Percentiles rank a stretch among this genome's conserved stretches.
Evolutionary conservation across 2,329 filamentous ascomycete species (phyloP).

Genomic region (Leptosphaerulina australis): DNA sequence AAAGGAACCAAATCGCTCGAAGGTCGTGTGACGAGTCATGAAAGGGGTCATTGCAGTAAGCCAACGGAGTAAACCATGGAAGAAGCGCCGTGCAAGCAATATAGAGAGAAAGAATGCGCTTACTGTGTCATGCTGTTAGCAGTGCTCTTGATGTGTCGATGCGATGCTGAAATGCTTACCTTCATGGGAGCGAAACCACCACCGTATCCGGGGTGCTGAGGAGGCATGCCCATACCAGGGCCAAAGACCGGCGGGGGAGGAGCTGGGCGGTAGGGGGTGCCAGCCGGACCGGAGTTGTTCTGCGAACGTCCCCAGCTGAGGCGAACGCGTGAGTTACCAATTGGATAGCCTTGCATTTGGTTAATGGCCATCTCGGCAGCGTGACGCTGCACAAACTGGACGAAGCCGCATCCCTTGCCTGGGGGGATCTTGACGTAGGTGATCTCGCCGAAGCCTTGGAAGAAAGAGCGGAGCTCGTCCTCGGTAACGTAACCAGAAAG

Average conservation of each 20-base stretch:
- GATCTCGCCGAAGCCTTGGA: conserved; percentile 99
- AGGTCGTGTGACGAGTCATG: conserved; percentile 48
- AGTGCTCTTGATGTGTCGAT: conserved; percentile 9
- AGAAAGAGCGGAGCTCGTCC: conserved; percentile 99
- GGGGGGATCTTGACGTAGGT: conserved; percentile 99
- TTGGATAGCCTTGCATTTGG: conserved; percentile 99
- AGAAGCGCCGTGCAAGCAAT: conserved; percentile 44
- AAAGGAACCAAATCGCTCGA: conserved; percentile 47
- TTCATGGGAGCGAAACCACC: conserved; percentile 72
- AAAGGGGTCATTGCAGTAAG: conserved; percentile 45
- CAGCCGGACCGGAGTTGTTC: conserved; percentile 97
- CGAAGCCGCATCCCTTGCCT: conserved; percentile 98
- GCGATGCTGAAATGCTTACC: conserved; percentile 50
- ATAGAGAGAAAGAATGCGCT: conserved; percentile 47
- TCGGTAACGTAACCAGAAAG: conserved; percentile 98
- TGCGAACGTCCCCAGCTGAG: conserved; percentile 97
- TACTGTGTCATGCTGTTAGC: conserved; percentile 35
- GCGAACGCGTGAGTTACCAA: conserved; percentile 96
- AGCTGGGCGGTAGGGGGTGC: conserved; percentile 94
- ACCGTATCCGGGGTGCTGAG: conserved; percentile 60
- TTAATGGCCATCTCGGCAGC: conserved; percentile 99
- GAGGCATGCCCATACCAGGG: conserved; percentile 71
- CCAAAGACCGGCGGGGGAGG: conserved; percentile 75
- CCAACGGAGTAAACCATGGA: conserved; percentile 44
- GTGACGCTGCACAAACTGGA: conserved; percentile 98